These are phyloP conservation scores for Puccinellia tenuiflora DNA, from an alignment of 176 grass and related monocot genomes.

Conservation along the genomic window DNA sequence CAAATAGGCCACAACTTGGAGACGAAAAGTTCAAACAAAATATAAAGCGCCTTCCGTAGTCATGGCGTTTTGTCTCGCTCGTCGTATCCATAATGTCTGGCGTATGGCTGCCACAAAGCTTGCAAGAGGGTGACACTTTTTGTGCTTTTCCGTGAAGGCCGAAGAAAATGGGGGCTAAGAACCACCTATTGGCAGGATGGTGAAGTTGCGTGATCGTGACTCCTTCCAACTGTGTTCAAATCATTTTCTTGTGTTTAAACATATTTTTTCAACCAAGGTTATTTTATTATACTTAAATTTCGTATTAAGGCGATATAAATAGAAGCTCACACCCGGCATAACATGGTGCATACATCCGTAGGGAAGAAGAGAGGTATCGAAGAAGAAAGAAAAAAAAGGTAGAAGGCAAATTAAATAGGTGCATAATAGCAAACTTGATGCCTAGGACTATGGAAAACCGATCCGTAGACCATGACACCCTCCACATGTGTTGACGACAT, in stretches of 20 bases:
- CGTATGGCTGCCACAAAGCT: background rate
- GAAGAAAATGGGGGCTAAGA: background rate
- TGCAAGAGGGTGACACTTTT: background rate
- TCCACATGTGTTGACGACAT: no score
- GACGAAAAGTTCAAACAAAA: background rate
- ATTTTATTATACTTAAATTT: no score
- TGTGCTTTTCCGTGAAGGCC: background rate
- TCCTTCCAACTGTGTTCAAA: background rate
- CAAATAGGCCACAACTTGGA: slow-evolving; percentile 15
- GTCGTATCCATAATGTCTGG: background rate
- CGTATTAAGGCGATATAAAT: no score
- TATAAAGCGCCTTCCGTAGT: background rate
- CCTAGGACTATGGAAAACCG: no score
- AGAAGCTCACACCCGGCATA: no score
- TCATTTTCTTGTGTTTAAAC: background rate
- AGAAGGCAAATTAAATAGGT: no score
- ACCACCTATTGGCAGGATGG: background rate
- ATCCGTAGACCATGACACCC: no score
- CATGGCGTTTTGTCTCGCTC: background rate
- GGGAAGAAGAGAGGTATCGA: no score
- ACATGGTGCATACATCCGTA: no score
- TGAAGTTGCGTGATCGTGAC: background rate
- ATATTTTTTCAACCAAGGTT: background rate
- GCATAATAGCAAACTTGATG: no score
- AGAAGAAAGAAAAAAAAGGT: no score